Evolutionary conservation across 2,329 filamentous ascomycete genomes (phyloP).

Genomic region (Zymoseptoria pseudotritici): DNA sequence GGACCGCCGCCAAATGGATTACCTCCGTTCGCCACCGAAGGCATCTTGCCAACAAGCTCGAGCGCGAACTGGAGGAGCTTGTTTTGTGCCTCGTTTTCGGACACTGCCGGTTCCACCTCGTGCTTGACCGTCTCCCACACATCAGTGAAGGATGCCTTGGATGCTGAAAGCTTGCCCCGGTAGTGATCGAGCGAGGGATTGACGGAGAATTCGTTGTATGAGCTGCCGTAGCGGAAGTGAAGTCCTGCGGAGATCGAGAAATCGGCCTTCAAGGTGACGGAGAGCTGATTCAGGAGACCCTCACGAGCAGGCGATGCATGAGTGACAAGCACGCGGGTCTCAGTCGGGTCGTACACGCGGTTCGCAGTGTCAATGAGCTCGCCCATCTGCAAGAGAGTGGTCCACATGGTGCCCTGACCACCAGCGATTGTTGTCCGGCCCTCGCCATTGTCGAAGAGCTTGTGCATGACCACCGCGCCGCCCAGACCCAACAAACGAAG

Average conservation of each 20-base stretch:
- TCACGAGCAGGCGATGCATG: conserved; percentile 95
- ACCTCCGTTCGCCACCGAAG: conserved; percentile 83
- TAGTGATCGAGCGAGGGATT: conserved; percentile 98
- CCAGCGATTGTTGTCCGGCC: conserved; percentile 96
- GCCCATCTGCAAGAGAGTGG: conserved; percentile 93
- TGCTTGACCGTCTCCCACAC: conserved; percentile 98
- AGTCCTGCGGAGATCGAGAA: conserved; percentile 96
- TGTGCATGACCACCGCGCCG: conserved; percentile 98
- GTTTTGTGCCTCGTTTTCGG: conserved; percentile 89
- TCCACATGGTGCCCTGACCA: conserved; percentile 99
- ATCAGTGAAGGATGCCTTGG: conserved; percentile 97
- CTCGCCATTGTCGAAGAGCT: conserved; percentile 97
- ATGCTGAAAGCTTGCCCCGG: conserved; percentile 93
- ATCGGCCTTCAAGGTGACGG: conserved; percentile 92
- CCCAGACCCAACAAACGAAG: conserved; percentile 87
- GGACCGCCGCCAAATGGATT: conserved; percentile 91
- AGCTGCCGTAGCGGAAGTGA: conserved; percentile 97
- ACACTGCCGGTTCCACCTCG: conserved; percentile 90
- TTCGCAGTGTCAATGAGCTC: conserved; percentile 97
- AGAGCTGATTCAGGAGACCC: conserved; percentile 93
- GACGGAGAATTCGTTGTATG: conserved; percentile 99
- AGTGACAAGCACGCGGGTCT: conserved; percentile 93
- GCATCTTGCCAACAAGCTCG: conserved; percentile 97
- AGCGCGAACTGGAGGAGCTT: conserved; percentile 85
- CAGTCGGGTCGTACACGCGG: conserved; percentile 94